Percentiles rank a stretch among this genome's conserved stretches.
Conservation (phyloP, 352 stramenopile species). For the Saprolegnia parasitica region DNA sequence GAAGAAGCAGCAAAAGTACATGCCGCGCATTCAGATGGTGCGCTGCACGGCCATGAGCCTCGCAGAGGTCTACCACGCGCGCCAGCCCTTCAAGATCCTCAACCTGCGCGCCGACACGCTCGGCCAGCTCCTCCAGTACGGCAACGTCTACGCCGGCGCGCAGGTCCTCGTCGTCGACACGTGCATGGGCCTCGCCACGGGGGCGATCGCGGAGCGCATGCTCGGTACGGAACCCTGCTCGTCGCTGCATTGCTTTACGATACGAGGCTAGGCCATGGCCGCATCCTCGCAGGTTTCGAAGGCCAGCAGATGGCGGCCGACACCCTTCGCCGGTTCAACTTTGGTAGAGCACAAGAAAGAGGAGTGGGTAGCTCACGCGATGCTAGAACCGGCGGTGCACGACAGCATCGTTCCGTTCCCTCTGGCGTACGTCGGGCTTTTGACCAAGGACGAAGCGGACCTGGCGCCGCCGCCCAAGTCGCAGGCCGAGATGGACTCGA, state of each 20-base stretch:
- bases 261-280: slow-evolving; percentile 46
- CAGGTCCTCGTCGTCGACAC: slow-evolving; percentile 91
- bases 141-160: slow-evolving; percentile 84
- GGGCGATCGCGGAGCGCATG: slow-evolving; percentile 80
- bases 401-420: slow-evolving; percentile 75
- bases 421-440: slow-evolving; percentile 53
- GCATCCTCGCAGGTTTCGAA: slow-evolving; percentile 66
- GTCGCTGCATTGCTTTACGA: neutral
- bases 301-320: slow-evolving; percentile 69
- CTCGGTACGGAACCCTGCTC: slow-evolving; percentile 9
- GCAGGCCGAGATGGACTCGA: slow-evolving; percentile 45
- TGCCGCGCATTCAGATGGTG: slow-evolving; percentile 57
- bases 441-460: slow-evolving; percentile 34
- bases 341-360: slow-evolving; percentile 39
- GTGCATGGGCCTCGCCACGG: slow-evolving; percentile 88
- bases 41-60: slow-evolving; percentile 87
- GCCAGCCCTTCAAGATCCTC: slow-evolving; percentile 86
- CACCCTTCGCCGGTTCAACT: slow-evolving; percentile 82
- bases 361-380: neutral
- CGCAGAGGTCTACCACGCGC: slow-evolving; percentile 84
- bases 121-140: slow-evolving; percentile 89
- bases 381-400: slow-evolving; percentile 57
- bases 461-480: neutral
- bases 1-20: slow-evolving; percentile 93
- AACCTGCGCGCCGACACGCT: slow-evolving; percentile 91